Evolutionary conservation across 371 early-diverging fungal genomes (phyloP), one percentile per base, ranked within the genome.

Genomic region (Mortierella polycephala): DNA sequence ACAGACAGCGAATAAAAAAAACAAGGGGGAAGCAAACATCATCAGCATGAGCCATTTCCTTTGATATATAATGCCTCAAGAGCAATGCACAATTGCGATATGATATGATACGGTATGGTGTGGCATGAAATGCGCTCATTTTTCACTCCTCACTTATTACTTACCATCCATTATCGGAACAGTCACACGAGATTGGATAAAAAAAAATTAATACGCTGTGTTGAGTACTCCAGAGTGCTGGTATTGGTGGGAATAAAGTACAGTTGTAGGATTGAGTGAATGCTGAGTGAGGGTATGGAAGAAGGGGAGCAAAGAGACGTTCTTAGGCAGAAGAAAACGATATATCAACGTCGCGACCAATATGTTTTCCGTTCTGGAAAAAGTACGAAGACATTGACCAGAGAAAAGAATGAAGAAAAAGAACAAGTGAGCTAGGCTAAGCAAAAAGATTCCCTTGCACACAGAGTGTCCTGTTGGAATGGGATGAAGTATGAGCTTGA

Each of bases 321-420:
- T 21, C 7, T 5, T 23, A 50, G 37, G 46, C 41, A 55, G 39
- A 54, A 21, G 21, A 45, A 53, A 58, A 42, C 45, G 40, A 40
- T 76, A 76, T 76, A 56, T 76, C 77, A 45, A 76, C 77, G 77
- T 76, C 77, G 77, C 77, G 77, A 55, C 77, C 77, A 64, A 76
- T 76, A 64, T 76, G 77, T 42, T 62, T 71, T 71, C 77, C 77
- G 77, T 76, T 76, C 71, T 76, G 77, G 77, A 76, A 76, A 68
- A 76, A 76, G 77, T 76, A 76, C 77, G 77, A 76, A 69, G 68
- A 71, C 77, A 76, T 76, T 65, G 66, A 75, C 67, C 61, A 64
- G 57, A 60, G 51, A 57, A 30, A 46, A 62, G 37, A 51, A 6
- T 46, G 54, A 14, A 53, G 13, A 49, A 7, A 47, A 14, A 53